phyloP scores from a whole-genome alignment of 768 basidiomycete species.

The Russula vinacea region DNA sequence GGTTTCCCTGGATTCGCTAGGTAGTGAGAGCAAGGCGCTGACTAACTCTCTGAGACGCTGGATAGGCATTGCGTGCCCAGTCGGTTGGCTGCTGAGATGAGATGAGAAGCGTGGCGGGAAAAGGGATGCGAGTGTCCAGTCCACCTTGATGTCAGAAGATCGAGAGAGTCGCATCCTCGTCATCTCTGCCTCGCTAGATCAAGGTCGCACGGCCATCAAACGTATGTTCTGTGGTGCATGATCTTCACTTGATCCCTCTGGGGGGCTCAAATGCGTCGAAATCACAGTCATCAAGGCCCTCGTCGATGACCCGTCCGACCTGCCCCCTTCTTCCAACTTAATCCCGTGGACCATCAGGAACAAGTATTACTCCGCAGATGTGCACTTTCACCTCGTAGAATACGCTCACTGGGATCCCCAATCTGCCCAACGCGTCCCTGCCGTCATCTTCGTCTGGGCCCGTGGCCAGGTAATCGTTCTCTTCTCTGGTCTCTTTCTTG shows the following conservation, averaged over 20 bases:
- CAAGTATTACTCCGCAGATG: slow-evolving; percentile 76
- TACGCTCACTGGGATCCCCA: slow-evolving; percentile 45
- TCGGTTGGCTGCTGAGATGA: neutral
- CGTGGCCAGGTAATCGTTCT: slow-evolving; percentile 53
- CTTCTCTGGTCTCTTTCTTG: neutral
- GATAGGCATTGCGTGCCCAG: neutral
- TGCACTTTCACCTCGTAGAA: slow-evolving; percentile 59
- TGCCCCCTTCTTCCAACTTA: slow-evolving; percentile 12
- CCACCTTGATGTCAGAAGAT: slow-evolving; percentile 11
- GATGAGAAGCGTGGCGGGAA: neutral
- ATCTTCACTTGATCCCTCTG: neutral
- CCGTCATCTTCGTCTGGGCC: slow-evolving; percentile 70
- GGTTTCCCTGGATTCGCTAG: too few species aligned
- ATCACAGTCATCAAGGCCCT: slow-evolving; percentile 34
- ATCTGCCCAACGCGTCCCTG: slow-evolving; percentile 53
- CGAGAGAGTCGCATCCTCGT: slow-evolving; percentile 30
- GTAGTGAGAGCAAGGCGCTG: neutral
- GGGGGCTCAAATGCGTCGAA: slow-evolving; percentile 9
- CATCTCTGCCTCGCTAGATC: slow-evolving; percentile 33
- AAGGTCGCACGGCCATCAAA: slow-evolving; percentile 32
- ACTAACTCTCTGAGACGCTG: too few species aligned
- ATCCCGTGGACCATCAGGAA: slow-evolving; percentile 76
- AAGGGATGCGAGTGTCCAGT: neutral
- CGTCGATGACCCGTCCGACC: slow-evolving; percentile 16
- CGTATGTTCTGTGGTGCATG: slow-evolving; percentile 28